A percentile compares a stretch with the other conserved stretches of the same genome.
These are phyloP conservation scores for Malus asiatica DNA, from an alignment of 306 rosid genomes.

Conservation along the genomic window DNA sequence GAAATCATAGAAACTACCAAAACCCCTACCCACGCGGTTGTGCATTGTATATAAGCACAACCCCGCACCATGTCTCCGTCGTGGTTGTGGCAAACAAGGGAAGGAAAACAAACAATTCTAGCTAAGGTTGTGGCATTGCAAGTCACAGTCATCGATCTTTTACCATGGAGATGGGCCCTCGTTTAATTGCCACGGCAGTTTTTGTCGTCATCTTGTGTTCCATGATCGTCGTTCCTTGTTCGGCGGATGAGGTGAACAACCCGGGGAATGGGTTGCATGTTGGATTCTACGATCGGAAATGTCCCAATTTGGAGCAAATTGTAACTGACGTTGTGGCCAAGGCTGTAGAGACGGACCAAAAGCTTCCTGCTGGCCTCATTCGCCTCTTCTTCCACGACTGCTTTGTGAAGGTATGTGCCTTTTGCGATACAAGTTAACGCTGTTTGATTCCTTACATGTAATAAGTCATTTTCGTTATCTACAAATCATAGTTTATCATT, in stretches of 20 bases:
- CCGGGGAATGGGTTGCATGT: neutral
- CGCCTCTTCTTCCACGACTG: conserved; percentile 77
- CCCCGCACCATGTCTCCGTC: neutral
- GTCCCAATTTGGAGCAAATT: conserved; percentile 45
- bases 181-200: neutral
- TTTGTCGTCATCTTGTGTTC: conserved; percentile 5
- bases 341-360: conserved; percentile 5
- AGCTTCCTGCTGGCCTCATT: conserved; percentile 26
- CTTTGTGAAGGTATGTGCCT: conserved; percentile 42
- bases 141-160: neutral
- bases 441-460: neutral
- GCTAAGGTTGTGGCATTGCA: neutral
- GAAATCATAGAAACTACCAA: neutral
- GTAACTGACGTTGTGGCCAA: conserved; percentile 5
- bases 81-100: neutral
- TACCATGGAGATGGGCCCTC: neutral
- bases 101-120: neutral
- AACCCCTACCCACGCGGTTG: neutral
- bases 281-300: conserved; percentile 28
- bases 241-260: neutral
- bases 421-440: neutral
- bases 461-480: too few relatives aligned
- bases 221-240: neutral
- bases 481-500: too few relatives aligned
- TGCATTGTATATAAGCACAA: neutral